A percentile compares a stretch with the other conserved stretches of the same genome.
phyloP scores from a whole-genome alignment of 345 rosid genomes.

The Lepidium didymum region DNA sequence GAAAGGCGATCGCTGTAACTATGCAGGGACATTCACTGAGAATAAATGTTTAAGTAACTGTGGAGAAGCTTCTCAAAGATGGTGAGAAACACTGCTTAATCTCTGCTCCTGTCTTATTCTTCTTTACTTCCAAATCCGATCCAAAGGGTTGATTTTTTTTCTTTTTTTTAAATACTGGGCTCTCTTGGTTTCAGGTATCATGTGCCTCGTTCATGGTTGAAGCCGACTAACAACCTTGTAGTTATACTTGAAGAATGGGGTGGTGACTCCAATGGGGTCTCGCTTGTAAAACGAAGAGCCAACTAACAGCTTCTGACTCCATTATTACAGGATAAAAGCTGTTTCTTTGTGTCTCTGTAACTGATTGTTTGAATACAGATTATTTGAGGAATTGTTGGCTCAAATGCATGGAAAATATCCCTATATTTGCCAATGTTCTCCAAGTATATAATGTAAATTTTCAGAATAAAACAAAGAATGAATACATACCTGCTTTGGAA shows the following conservation, averaged over 20 bases:
- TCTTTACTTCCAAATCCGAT: background rate
- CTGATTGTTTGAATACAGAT: background rate
- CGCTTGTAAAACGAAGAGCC: constrained; percentile 52
- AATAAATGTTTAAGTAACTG: constrained; percentile 44
- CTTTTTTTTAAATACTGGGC: no score
- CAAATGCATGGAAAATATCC: background rate
- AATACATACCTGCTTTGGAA: no score
- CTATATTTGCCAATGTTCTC: background rate
- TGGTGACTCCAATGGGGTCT: constrained; percentile 77
- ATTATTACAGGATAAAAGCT: background rate
- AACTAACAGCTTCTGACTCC: constrained; percentile 13
- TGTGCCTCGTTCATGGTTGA: constrained; percentile 85
- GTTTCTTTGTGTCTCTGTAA: background rate
- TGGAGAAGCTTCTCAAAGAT: constrained; percentile 91
- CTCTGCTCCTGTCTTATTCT: background rate
- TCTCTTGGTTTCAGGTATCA: constrained; percentile 58
- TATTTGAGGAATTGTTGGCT: background rate
- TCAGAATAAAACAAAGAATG: background rate
- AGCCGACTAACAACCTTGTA: constrained; percentile 63
- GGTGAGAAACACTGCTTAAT: constrained; percentile 36
- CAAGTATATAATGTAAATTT: constrained; percentile 5
- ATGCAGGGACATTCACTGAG: constrained; percentile 19
- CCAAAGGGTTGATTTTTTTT: background rate
- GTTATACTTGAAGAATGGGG: constrained; percentile 93
- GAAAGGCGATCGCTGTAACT: constrained; percentile 10